Conservation (phyloP, 441 rosid species). For the Isatis lusitanica region DNA sequence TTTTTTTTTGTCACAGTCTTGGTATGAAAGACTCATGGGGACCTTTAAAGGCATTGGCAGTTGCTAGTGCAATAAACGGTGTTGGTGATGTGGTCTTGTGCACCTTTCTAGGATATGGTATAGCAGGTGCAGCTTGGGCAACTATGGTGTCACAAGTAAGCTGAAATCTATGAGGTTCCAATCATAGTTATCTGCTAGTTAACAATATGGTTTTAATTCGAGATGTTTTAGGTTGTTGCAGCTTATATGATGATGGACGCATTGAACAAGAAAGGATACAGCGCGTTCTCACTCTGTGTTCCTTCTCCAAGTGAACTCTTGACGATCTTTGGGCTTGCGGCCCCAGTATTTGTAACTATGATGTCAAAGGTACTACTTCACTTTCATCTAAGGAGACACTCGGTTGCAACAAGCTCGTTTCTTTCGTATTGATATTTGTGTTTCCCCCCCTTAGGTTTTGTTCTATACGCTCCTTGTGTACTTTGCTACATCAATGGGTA, state of each 20-base stretch:
- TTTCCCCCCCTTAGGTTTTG: constrained; percentile 52
- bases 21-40: constrained; percentile 98
- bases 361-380: constrained; percentile 55
- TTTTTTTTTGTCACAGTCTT: constrained; percentile 49
- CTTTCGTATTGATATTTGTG: constrained; percentile 29
- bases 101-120: constrained; percentile 75
- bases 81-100: constrained; percentile 80
- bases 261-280: constrained; percentile 73
- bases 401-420: constrained; percentile 13
- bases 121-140: constrained; percentile 98
- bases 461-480: constrained; percentile 81
- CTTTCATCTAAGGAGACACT: neutral
- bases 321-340: constrained; percentile 65
- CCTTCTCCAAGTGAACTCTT: constrained; percentile 65
- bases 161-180: constrained; percentile 7
- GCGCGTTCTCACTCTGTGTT: constrained; percentile 57
- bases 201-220: constrained; percentile 26
- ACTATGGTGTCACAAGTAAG: constrained; percentile 90
- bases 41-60: constrained; percentile 82
- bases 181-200: neutral
- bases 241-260: constrained; percentile 86
- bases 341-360: constrained; percentile 78
- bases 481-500: constrained; percentile 90
- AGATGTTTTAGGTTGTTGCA: constrained; percentile 70
- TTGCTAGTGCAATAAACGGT: constrained; percentile 72